These are phyloP conservation scores for Phytophthora crassamura DNA, from an alignment of 352 stramenopile genomes.

Conservation along the genomic window DNA sequence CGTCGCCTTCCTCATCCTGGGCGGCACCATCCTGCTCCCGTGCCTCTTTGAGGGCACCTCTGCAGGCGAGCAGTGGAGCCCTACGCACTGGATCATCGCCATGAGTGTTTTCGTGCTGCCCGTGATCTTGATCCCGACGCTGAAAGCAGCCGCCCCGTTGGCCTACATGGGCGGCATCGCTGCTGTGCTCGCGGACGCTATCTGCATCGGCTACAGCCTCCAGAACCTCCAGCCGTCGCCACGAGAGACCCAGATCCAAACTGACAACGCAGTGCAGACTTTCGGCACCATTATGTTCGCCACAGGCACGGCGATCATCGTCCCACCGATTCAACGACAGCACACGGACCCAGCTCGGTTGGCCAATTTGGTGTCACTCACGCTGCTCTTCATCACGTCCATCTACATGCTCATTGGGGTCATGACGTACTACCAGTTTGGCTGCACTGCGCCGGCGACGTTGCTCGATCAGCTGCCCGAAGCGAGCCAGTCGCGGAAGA, in stretches of 20 bases:
- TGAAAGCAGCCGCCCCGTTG: slow-evolving; percentile 53
- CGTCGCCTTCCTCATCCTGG: slow-evolving; percentile 77
- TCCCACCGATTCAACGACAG: slow-evolving; percentile 69
- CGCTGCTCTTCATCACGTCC: slow-evolving; percentile 73
- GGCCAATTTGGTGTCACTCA: slow-evolving; percentile 67
- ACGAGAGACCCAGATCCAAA: slow-evolving; percentile 59
- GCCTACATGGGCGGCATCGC: slow-evolving; percentile 58
- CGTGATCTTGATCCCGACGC: slow-evolving; percentile 66
- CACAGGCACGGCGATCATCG: slow-evolving; percentile 69
- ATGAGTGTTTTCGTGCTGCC: slow-evolving; percentile 63
- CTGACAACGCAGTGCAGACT: slow-evolving; percentile 48
- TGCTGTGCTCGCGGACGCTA: slow-evolving; percentile 56
- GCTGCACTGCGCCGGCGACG: slow-evolving; percentile 65
- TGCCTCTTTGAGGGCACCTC: slow-evolving; percentile 48
- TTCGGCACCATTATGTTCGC: slow-evolving; percentile 82
- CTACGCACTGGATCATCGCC: slow-evolving; percentile 69
- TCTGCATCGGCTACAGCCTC: slow-evolving; percentile 64
- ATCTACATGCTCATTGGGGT: slow-evolving; percentile 77
- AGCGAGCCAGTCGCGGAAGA: slow-evolving; percentile 35
- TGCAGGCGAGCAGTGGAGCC: slow-evolving; percentile 26
- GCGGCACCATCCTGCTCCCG: slow-evolving; percentile 65
- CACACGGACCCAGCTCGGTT: slow-evolving; percentile 55
- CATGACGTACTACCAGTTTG: slow-evolving; percentile 75
- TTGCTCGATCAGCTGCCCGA: slow-evolving; percentile 64
- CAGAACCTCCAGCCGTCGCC: slow-evolving; percentile 44